A percentile compares a stretch with the other conserved stretches of the same genome.
These are phyloP conservation scores for Phlebopus sp. DNA, from an alignment of 1,284 basidiomycete species.

Conservation along the genomic window DNA sequence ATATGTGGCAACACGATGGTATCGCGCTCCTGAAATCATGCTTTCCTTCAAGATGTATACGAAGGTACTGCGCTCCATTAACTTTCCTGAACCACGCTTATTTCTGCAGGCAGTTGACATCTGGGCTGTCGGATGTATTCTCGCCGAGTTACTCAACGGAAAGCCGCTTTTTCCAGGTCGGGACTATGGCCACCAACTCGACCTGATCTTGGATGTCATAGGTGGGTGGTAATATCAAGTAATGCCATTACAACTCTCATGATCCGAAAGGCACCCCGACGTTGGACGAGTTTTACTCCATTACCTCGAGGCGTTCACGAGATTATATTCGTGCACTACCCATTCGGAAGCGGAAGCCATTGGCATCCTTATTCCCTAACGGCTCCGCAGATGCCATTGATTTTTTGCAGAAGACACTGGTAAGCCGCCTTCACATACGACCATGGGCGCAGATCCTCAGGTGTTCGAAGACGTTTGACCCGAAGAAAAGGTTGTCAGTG, in stretches of 20 bases:
- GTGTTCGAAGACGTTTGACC: conserved; percentile 68
- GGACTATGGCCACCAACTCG: conserved; percentile 86
- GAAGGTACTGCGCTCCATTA: conserved; percentile 39
- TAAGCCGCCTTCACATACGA: conserved; percentile 35
- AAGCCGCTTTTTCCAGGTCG: conserved; percentile 85
- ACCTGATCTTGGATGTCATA: conserved; percentile 84
- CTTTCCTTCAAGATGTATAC: conserved; percentile 85
- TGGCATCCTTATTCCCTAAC: conserved; percentile 64
- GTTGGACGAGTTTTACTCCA: conserved; percentile 84
- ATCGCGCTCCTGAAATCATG: conserved; percentile 88
- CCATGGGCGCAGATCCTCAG: conserved; percentile 5
- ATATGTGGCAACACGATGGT: conserved; percentile 86
- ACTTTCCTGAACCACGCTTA: conserved; percentile 3
- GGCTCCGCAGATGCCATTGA: conserved; percentile 76
- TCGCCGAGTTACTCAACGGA: conserved; percentile 83
- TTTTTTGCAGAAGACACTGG: conserved; percentile 80
- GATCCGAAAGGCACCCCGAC: conserved; percentile 63
- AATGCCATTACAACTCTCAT: conserved; percentile 1
- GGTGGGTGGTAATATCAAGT: conserved; percentile 36
- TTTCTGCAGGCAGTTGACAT: conserved; percentile 66
- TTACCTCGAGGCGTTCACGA: conserved; percentile 78
- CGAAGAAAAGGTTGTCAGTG: conserved; percentile 81
- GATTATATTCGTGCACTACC: conserved; percentile 82
- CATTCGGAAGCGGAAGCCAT: conserved; percentile 64
- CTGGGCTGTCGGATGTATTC: conserved; percentile 87